phyloP scores from a whole-genome alignment of 1,284 basidiomycete genomes.

The Malassezia restricta region DNA sequence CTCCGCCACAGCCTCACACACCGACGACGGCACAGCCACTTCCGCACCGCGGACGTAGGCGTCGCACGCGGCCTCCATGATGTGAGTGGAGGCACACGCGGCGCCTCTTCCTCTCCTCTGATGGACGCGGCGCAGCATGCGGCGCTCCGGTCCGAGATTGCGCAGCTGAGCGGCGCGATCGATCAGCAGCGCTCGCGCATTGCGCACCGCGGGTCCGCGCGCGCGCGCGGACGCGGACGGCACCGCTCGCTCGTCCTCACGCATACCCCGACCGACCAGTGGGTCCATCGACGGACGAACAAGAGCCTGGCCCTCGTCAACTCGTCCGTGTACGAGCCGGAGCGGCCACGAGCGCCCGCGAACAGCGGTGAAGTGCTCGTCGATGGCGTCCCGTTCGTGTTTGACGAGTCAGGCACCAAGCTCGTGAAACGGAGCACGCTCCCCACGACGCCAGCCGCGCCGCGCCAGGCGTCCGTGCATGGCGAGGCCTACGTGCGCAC shows the following conservation, averaged over 20 bases:
- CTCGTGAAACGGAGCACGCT: slow-evolving; percentile 44
- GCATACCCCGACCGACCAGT: slow-evolving; percentile 9
- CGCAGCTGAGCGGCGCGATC: slow-evolving; percentile 36
- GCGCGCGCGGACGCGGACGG: slow-evolving; percentile 7
- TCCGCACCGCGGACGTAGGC: slow-evolving; percentile 29
- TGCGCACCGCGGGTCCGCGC: slow-evolving; percentile 1
- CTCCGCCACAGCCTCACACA: slow-evolving; percentile 19
- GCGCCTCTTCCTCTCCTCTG: not conserved
- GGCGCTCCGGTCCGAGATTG: slow-evolving; percentile 34
- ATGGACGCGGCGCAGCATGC: slow-evolving; percentile 18
- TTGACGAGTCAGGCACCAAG: slow-evolving; percentile 50
- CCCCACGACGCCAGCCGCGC: slow-evolving; percentile 10
- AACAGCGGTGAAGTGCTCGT: slow-evolving; percentile 47
- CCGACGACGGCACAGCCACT: slow-evolving; percentile 22
- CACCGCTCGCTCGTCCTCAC: slow-evolving; percentile 11
- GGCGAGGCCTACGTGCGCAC: slow-evolving; percentile 47
- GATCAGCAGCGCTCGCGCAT: slow-evolving; percentile 18
- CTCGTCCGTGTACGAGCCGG: slow-evolving; percentile 7
- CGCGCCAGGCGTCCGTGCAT: slow-evolving; percentile 38
- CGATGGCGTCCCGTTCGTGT: slow-evolving; percentile 50
- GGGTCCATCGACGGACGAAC: slow-evolving; percentile 35
- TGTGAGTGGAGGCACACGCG: not conserved
- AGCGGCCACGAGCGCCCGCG: slow-evolving; percentile 2
- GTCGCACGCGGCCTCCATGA: slow-evolving; percentile 16
- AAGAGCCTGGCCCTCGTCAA: slow-evolving; percentile 38